These are phyloP conservation scores for Cymbopogon flexuosus DNA, from an alignment of 202 grass and related monocot species.

Conservation along the genomic window DNA sequence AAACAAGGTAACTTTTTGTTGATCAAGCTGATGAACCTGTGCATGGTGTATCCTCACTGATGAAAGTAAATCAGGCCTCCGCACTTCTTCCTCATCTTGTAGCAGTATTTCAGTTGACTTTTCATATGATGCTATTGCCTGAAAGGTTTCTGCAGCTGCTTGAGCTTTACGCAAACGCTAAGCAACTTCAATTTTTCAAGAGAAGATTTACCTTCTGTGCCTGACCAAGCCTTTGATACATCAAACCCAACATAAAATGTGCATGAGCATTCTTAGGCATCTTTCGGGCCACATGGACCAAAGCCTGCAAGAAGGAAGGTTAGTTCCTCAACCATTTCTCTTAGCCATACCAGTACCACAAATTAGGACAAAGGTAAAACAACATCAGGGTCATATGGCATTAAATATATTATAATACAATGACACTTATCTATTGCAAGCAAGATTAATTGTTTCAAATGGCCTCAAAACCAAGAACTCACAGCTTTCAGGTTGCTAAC, in stretches of 20 bases:
- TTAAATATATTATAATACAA: constrained; percentile 9
- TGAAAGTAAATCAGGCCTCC: constrained; percentile 78
- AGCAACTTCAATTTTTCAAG: constrained; percentile 8
- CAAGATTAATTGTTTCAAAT: constrained; percentile 7
- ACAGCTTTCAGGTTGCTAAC: constrained; percentile 89
- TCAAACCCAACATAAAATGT: constrained; percentile 88
- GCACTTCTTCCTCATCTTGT: constrained; percentile 85
- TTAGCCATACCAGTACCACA: not conserved
- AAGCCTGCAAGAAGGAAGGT: constrained; percentile 46
- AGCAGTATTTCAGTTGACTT: constrained; percentile 93
- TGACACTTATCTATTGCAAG: not conserved
- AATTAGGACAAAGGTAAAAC: not conserved
- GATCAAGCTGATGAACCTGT: constrained; percentile 52
- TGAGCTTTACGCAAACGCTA: constrained; percentile 31
- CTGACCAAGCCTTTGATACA: constrained; percentile 99
- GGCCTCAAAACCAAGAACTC: constrained; percentile 40
- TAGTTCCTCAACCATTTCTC: not conserved
- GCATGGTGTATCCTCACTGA: constrained; percentile 93
- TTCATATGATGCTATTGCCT: constrained; percentile 84
- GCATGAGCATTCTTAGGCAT: constrained; percentile 92
- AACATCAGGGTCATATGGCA: not conserved
- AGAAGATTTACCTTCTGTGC: constrained; percentile 74
- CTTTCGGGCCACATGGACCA: constrained; percentile 80
- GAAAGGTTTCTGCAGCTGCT: constrained; percentile 33
- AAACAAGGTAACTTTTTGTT: constrained; percentile 1